phyloP scores from a whole-genome alignment of 1,284 basidiomycete species.

The Apiotrichum veenhuisii region DNA sequence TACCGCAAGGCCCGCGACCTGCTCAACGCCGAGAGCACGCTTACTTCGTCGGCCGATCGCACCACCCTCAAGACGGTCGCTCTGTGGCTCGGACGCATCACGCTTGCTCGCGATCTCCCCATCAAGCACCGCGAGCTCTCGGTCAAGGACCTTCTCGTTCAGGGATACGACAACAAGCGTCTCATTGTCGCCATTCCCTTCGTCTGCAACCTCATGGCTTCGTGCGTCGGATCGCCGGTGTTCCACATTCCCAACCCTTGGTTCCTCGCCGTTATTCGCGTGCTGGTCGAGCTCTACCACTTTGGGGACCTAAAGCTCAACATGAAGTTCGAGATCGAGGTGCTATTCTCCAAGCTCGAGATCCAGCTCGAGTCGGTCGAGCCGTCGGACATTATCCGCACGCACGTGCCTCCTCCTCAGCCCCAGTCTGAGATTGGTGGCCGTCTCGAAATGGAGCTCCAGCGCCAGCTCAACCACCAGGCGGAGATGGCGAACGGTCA shows the following conservation, averaged over 20 bases:
- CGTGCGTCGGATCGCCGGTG: constrained; percentile 80
- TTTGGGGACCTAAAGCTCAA: constrained; percentile 95
- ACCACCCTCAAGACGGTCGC: constrained; percentile 89
- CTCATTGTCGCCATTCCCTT: constrained; percentile 95
- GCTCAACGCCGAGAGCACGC: constrained; percentile 87
- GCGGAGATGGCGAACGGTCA: constrained; percentile 17
- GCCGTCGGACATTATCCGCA: constrained; percentile 69
- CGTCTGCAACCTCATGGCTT: constrained; percentile 94
- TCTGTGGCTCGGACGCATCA: constrained; percentile 91
- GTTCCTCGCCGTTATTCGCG: constrained; percentile 89
- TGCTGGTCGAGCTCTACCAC: constrained; percentile 93
- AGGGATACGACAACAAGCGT: constrained; percentile 90
- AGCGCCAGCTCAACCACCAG: constrained; percentile 35
- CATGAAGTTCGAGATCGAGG: constrained; percentile 98
- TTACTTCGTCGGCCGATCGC: constrained; percentile 79
- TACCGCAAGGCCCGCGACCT: constrained; percentile 77
- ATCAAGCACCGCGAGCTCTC: constrained; percentile 91
- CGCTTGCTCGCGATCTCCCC: constrained; percentile 84
- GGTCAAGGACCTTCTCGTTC: constrained; percentile 92
- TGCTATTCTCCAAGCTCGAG: constrained; percentile 86
- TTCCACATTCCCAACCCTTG: constrained; percentile 98
- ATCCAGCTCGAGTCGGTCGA: constrained; percentile 84
- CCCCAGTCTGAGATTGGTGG: constrained; percentile 38
- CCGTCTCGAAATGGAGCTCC: constrained; percentile 41
- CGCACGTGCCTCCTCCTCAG: constrained; percentile 42